A percentile compares a stretch with the other conserved stretches of the same genome.
phyloP scores from a whole-genome alignment of 2,329 filamentous ascomycete genomes.

The Aspergillus jensenii region DNA sequence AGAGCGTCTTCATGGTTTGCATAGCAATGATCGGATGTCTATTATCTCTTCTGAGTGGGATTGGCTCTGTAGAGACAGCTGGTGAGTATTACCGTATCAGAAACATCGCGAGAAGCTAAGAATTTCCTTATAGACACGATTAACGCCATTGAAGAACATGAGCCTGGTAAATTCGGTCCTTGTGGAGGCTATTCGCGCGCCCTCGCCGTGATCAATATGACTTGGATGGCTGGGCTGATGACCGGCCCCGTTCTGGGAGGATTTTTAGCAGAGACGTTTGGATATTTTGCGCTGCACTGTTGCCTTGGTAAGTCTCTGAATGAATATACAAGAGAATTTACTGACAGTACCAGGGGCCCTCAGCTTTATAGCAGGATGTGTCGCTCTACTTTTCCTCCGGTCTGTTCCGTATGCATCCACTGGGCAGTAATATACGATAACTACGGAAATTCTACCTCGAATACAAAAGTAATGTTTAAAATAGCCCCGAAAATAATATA shows the following conservation, averaged over 20 bases:
- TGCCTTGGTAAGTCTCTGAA: background rate
- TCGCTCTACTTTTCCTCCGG: no score
- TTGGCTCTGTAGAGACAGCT: conserved; percentile 10
- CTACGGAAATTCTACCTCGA: no score
- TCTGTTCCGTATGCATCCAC: no score
- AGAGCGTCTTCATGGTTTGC: background rate
- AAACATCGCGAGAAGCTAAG: background rate
- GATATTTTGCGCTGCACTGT: conserved; percentile 18
- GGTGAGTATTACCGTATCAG: background rate
- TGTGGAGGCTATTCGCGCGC: conserved; percentile 25
- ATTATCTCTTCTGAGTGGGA: conserved; percentile 8
- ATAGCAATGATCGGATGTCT: conserved; percentile 7
- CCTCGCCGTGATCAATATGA: conserved; percentile 21
- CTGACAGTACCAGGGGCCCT: no score
- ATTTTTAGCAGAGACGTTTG: conserved; percentile 13
- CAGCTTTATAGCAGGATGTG: no score
- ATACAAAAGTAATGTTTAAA: no score
- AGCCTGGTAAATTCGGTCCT: conserved; percentile 23
- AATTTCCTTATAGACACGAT: conserved; percentile 7
- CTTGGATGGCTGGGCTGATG: conserved; percentile 21
- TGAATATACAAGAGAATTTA: no score
- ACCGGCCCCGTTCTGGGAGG: conserved; percentile 18
- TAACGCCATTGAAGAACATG: conserved; percentile 11
- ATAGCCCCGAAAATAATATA: accelerated
- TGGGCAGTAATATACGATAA: no score